These are phyloP conservation scores for Phytophthora podocarpi DNA, from an alignment of 352 stramenopile species.

Conservation along the genomic window DNA sequence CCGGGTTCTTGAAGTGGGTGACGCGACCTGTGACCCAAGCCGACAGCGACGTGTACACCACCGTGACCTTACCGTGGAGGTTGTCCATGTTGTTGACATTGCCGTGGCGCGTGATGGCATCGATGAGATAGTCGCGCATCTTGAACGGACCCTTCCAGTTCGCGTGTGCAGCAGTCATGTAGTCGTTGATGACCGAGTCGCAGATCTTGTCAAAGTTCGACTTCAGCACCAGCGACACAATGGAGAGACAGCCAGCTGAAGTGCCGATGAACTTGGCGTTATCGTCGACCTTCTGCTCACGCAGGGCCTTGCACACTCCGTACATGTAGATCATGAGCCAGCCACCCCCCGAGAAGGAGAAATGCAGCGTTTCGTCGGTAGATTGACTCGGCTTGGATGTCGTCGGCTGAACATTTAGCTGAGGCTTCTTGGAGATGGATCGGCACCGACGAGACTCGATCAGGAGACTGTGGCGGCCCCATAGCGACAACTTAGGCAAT, in stretches of 20 bases:
- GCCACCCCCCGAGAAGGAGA: slow-evolving; percentile 56
- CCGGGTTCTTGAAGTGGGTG: slow-evolving; percentile 42
- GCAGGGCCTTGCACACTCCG: slow-evolving; percentile 61
- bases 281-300: slow-evolving; percentile 43
- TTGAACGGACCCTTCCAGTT: slow-evolving; percentile 41
- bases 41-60: slow-evolving; percentile 66
- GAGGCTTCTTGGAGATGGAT: not conserved
- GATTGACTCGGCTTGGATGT: not conserved
- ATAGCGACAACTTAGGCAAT: slow-evolving; percentile 5
- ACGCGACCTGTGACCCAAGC: slow-evolving; percentile 39
- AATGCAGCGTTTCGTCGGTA: slow-evolving; percentile 19
- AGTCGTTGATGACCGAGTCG: slow-evolving; percentile 45
- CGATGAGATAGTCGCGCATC: slow-evolving; percentile 58
- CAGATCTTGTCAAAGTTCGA: slow-evolving; percentile 55
- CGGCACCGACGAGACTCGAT: slow-evolving; percentile 7
- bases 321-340: slow-evolving; percentile 73
- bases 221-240: slow-evolving; percentile 43
- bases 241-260: slow-evolving; percentile 48
- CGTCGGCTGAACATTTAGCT: not conserved
- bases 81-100: slow-evolving; percentile 37
- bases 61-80: slow-evolving; percentile 35
- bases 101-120: slow-evolving; percentile 38
- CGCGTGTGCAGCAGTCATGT: slow-evolving; percentile 37
- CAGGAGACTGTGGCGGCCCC: slow-evolving; percentile 1
- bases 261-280: slow-evolving; percentile 48